A percentile compares a stretch with the other conserved stretches of the same genome.
phyloP scores from a whole-genome alignment of 371 early-diverging fungal species.

The Antonospora locustae region DNA sequence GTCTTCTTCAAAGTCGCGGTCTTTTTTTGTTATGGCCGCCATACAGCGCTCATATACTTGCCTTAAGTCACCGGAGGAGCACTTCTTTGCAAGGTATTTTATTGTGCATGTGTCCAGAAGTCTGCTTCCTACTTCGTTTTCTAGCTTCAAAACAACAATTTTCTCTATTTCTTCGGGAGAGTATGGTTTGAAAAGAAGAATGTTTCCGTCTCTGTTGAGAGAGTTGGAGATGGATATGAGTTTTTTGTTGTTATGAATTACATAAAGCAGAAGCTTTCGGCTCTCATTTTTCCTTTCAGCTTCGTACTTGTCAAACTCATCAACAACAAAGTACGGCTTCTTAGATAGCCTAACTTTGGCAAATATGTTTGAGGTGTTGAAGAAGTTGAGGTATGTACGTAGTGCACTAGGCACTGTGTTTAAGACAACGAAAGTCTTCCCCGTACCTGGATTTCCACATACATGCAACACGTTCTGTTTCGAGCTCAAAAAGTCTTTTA shows the following conservation, averaged over 20 bases:
- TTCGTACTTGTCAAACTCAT: slow-evolving; percentile 48
- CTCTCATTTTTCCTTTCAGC: slow-evolving; percentile 31
- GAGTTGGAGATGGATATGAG: slow-evolving; percentile 42
- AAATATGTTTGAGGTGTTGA: slow-evolving; percentile 10
- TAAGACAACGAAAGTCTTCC: slow-evolving; percentile 39
- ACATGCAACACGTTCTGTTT: slow-evolving; percentile 34
- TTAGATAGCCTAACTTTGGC: slow-evolving; percentile 2
- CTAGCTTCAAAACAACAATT: slow-evolving; percentile 29
- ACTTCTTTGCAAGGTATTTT: slow-evolving; percentile 21
- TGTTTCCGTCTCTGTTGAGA: not conserved
- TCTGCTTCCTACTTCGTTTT: slow-evolving; percentile 7
- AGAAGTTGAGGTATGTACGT: slow-evolving; percentile 32
- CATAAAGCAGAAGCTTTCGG: not conserved
- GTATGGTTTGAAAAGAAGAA: slow-evolving; percentile 34
- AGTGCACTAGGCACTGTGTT: not conserved
- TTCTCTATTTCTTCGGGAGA: slow-evolving; percentile 26
- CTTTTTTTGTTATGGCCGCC: slow-evolving; percentile 12
- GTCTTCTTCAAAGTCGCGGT: too few species aligned
- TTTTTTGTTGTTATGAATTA: slow-evolving; percentile 22
- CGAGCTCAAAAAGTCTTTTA: slow-evolving; percentile 29
- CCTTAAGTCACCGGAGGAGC: slow-evolving; percentile 33
- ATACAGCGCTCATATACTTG: slow-evolving; percentile 21
- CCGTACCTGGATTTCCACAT: slow-evolving; percentile 47
- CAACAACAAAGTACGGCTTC: slow-evolving; percentile 30
- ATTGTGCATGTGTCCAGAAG: slow-evolving; percentile 2